phyloP scores from a whole-genome alignment of 768 basidiomycete species.

The Russula ochroleuca region DNA sequence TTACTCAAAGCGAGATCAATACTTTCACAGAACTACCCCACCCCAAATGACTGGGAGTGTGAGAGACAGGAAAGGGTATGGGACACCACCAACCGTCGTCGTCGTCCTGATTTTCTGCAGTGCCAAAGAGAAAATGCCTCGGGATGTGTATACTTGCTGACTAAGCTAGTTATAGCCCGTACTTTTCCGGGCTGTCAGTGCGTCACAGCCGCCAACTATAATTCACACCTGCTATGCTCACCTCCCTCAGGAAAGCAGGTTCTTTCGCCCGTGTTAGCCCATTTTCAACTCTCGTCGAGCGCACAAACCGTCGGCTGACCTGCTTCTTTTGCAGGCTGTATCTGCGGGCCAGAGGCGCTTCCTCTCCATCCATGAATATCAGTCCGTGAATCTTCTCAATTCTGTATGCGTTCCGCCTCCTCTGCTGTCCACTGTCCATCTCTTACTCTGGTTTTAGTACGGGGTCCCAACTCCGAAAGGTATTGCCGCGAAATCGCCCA shows the following conservation, averaged over 20 bases:
- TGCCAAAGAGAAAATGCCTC: neutral
- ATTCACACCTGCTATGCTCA: conserved; percentile 49
- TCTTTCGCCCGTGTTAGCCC: conserved; percentile 58
- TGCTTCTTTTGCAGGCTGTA: conserved; percentile 43
- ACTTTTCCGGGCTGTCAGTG: neutral
- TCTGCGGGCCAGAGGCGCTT: conserved; percentile 84
- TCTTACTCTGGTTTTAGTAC: conserved; percentile 54
- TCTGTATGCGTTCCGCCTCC: conserved; percentile 50
- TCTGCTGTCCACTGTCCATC: neutral
- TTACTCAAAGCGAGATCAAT: conserved; percentile 34
- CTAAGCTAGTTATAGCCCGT: conserved; percentile 30
- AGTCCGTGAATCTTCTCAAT: conserved; percentile 92
- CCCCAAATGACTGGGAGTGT: conserved; percentile 38
- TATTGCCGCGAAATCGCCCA: conserved; percentile 76
- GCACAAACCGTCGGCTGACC: conserved; percentile 10
- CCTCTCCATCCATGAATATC: conserved; percentile 97
- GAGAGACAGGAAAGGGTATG: conserved; percentile 63
- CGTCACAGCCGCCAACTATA: neutral
- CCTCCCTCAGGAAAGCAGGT: conserved; percentile 60
- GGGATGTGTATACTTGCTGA: conserved; percentile 39
- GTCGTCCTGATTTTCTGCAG: conserved; percentile 52
- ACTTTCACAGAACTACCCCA: conserved; percentile 58
- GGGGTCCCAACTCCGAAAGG: conserved; percentile 94
- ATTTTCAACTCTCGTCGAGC: neutral
- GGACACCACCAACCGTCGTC: conserved; percentile 64